Evolutionary conservation across 208 protist species (phyloP).

Genomic region (Wallacemonas sp.): DNA sequence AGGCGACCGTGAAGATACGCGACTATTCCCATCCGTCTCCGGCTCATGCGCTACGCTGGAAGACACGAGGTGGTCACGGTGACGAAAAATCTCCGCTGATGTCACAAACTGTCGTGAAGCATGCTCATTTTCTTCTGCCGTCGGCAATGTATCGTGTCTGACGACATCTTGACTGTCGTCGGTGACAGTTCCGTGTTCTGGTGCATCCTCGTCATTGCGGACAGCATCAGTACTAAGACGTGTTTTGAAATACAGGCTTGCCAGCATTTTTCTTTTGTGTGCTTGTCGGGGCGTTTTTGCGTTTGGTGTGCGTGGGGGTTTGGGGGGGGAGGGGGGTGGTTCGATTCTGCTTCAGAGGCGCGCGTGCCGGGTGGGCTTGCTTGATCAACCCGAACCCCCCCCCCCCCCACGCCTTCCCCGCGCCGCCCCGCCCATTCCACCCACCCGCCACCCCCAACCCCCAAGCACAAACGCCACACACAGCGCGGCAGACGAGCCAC

Average conservation of each 20-base stretch:
- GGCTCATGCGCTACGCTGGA: no score
- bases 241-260: conserved; percentile 8
- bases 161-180: not conserved
- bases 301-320: not conserved
- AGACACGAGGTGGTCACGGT: not conserved
- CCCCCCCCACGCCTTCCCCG: not conserved
- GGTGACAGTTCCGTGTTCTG: not conserved
- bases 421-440: not conserved
- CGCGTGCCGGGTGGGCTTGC: not conserved
- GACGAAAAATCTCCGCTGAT: conserved; percentile 6
- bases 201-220: not conserved
- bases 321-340: not conserved
- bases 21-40: not conserved
- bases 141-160: not conserved
- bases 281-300: not conserved
- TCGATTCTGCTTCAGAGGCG: not conserved
- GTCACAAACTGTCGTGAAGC: conserved; percentile 9
- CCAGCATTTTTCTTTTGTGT: conserved; percentile 7
- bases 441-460: not conserved
- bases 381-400: no score
- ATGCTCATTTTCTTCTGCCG: not conserved
- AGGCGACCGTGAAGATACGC: no score
- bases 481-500: not conserved
- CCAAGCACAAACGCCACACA: not conserved
- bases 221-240: not conserved